A percentile compares a stretch with the other conserved stretches of the same genome.
phyloP scores from a whole-genome alignment of 2,329 filamentous ascomycete genomes.

The Botrytis sinoallii region DNA sequence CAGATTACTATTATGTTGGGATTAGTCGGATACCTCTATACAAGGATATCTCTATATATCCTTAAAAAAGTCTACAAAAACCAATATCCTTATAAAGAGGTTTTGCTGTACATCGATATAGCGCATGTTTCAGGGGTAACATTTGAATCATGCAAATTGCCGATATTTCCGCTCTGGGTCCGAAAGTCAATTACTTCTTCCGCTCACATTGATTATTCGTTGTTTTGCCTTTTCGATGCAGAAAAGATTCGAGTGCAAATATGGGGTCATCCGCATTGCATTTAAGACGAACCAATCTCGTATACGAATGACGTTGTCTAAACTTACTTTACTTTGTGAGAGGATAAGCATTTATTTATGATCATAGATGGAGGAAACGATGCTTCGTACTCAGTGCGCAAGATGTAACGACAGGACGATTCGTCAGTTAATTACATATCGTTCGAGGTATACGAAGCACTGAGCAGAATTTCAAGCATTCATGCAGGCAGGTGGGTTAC shows the following conservation, averaged over 20 bases:
- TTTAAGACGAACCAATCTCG: neutral
- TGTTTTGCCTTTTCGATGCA: neutral
- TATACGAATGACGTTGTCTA: neutral
- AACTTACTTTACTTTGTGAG: neutral
- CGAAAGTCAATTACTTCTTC: neutral
- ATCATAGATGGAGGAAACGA: neutral
- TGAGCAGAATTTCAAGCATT: neutral
- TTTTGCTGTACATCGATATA: neutral
- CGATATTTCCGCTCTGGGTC: neutral
- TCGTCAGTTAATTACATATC: neutral
- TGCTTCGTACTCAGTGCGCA: neutral
- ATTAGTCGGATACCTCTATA: no score
- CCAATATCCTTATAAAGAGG: no score
- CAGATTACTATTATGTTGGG: no score
- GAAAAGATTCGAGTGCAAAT: neutral
- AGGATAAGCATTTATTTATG: neutral
- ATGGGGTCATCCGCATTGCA: neutral
- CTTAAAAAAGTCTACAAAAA: no score
- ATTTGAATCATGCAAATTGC: neutral
- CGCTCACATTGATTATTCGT: neutral
- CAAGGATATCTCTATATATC: no score
- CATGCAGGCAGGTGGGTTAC: neutral
- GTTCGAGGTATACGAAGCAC: neutral
- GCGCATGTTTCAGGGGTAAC: neutral
- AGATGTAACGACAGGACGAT: no score